Evolutionary conservation across 2,329 filamentous ascomycete genomes (phyloP).

Genomic region (Keithomyces neogunnii): DNA sequence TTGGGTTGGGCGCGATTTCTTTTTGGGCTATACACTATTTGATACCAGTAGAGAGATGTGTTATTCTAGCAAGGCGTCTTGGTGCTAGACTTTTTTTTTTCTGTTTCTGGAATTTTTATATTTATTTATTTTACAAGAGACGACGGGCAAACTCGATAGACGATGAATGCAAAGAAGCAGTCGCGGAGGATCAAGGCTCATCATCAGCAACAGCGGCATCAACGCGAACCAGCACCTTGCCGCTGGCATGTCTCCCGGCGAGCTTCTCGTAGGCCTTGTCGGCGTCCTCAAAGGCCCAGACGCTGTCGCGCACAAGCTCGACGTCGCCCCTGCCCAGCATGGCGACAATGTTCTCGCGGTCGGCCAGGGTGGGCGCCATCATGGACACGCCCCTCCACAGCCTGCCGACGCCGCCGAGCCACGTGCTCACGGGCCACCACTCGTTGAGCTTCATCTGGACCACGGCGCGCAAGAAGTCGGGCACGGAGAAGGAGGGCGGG

Average conservation of each 20-base stretch:
- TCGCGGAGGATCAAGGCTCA: constrained; percentile 8
- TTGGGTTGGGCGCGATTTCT: too few relatives aligned
- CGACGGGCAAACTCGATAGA: too few relatives aligned
- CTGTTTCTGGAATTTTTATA: too few relatives aligned
- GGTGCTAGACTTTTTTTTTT: too few relatives aligned
- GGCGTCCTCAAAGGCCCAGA: constrained; percentile 27
- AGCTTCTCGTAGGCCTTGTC: constrained; percentile 27
- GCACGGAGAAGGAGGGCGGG: constrained; percentile 22
- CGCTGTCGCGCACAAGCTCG: constrained; percentile 26
- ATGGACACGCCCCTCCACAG: constrained; percentile 24
- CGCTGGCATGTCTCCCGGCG: constrained; percentile 23
- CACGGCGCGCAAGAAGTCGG: constrained; percentile 21
- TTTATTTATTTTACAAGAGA: too few relatives aligned
- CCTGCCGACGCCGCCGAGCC: constrained; percentile 29
- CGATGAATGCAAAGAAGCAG: too few relatives aligned
- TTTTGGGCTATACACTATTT: too few relatives aligned
- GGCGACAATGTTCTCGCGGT: constrained; percentile 22
- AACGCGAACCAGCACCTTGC: constrained; percentile 30
- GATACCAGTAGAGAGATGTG: too few relatives aligned
- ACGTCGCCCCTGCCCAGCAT: constrained; percentile 27
- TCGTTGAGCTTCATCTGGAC: constrained; percentile 29
- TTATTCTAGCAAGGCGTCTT: too few relatives aligned
- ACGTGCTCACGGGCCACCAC: constrained; percentile 25
- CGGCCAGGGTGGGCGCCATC: constrained; percentile 23
- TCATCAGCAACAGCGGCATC: constrained; percentile 15